Base-by-base conservation (phyloP, 2,329 filamentous ascomycete species). In the Trichothecium sympodiale region DNA sequence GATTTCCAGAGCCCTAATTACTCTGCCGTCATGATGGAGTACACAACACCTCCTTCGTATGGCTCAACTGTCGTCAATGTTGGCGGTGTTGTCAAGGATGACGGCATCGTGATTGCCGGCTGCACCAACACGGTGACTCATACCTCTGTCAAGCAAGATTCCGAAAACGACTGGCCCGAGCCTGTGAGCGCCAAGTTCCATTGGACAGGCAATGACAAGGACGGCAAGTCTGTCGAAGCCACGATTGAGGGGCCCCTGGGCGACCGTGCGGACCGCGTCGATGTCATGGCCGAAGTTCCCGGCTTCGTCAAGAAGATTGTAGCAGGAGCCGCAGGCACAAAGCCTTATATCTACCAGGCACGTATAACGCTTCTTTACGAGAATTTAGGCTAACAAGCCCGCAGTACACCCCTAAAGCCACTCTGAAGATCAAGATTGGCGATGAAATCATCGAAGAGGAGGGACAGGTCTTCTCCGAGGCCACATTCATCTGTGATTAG, bases 341-440 rank as follows among this genome's bases (percentile, higher is more conserved):
- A 87, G 67, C 91, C 91, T 5, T 98, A 95, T 59, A 96, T 98
- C 50, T 98, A 95, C 63, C 91, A 94, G 71, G 85, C 88, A 59
- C 46, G 70, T 56, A n/a, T 20, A 33, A 27, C 34, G 28, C 28
- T 31, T 17, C 25, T 27, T 33, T 20, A 27, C n/a, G 4, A 28
- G 16, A 18, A 16, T 10, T 27, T 18, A 8, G 25, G 5, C 12
- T 57, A 49, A 56, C 40, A 37, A 31, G 5, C 6, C 16, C 29
- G 2, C 44, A 94, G 82, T 96, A 80, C 60, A 70, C 69, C 14
- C 81, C 83, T 26, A 69, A 70, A 44, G 57, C 85, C 38, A 74
- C 74, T 13, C 64, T 98, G 47, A 89, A 91, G 68, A 52, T 98
- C 48, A 91, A 88, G 61, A 70, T 89, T 43, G 87, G 83, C 33